Evolutionary conservation across 2,329 filamentous ascomycete genomes (phyloP), one percentile per base, ranked within the genome.

Genomic region (Ascocoryne sarcoides): DNA sequence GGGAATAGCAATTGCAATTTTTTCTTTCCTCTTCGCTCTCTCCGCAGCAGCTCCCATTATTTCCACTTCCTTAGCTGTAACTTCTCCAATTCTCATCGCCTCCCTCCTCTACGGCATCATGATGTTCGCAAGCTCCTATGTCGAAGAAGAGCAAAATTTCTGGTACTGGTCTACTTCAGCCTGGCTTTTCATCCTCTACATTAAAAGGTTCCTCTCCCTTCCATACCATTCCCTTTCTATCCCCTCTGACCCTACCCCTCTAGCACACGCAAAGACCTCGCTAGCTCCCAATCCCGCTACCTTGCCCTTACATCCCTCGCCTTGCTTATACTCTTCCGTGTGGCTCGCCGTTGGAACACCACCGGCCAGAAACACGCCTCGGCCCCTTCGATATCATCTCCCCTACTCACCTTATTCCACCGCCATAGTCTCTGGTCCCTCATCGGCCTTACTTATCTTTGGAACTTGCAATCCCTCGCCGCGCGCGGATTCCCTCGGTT

Each of bases 41-140:
- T 51, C 26, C 58, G 71, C 26, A 56, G 67, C 18, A 38, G 58
- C 3, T 39, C 67, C 20, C 34, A 68, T 72, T 15, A 60, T 71
- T n/a, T 58, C 20, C 44, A 46, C 43, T 10, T 59, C 45, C 45
- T 54, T 50, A n/a, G 53, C 46, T 37, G 47, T 50, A 10, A 52
- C 68, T 9, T 42, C 59, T 7, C 68, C 70, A 3, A 65, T 84
- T 37, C 49, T 65, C 3, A 47, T 71, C 2, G 66, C 79, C 20
- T 73, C 73, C 1, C 35, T 79, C 0, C 61, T 73, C 0, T 95
- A 96, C 57, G 79, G 81, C 1, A 60, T 76, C 28, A 93, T 95
- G 78, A 96, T 96, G 89, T 96, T 96, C 63, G 90, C 89, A 8
- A 95, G 86, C 59, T 96, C 89, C 57, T 98, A 92, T 60, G 87